A percentile compares a stretch with the other conserved stretches of the same genome.
phyloP scores from a whole-genome alignment of 441 rosid species.

The Brassica balearica region DNA sequence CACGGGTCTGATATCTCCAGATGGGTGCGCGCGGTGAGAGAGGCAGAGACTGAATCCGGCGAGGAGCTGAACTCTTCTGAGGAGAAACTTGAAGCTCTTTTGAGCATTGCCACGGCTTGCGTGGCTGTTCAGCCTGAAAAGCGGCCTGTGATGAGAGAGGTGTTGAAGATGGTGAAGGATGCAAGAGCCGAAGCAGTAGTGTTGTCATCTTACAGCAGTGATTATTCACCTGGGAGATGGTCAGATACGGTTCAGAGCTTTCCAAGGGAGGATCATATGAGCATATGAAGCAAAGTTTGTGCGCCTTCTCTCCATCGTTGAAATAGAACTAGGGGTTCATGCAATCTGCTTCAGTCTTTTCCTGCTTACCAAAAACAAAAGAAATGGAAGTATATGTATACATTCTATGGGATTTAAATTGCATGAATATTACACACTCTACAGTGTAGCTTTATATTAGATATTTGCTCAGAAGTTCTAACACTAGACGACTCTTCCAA shows the following conservation, averaged over 20 bases:
- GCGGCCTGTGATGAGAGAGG: conserved; percentile 76
- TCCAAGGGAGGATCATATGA: conserved; percentile 73
- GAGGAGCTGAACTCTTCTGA: conserved; percentile 69
- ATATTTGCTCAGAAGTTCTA: too few species aligned
- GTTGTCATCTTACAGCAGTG: conserved; percentile 71
- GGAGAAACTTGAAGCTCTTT: conserved; percentile 74
- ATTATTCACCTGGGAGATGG: conserved; percentile 83
- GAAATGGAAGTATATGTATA: neutral
- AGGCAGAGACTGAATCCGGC: conserved; percentile 78
- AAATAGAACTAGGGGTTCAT: neutral
- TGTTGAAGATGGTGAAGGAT: conserved; percentile 75
- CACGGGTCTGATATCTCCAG: conserved; percentile 72
- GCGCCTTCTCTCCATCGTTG: neutral
- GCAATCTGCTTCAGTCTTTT: too few species aligned
- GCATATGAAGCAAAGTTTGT: conserved; percentile 52
- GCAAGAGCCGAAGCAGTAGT: conserved; percentile 67
- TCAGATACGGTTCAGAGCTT: conserved; percentile 76
- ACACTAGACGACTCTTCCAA: too few species aligned
- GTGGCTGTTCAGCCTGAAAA: conserved; percentile 55
- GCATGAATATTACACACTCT: neutral
- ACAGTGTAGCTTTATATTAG: neutral
- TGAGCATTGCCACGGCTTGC: conserved; percentile 69
- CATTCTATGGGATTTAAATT: neutral
- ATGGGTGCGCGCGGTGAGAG: conserved; percentile 75
- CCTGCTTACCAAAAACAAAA: neutral